Conservation (phyloP, 75 land plant species). For the Cryptomeria japonica region DNA sequence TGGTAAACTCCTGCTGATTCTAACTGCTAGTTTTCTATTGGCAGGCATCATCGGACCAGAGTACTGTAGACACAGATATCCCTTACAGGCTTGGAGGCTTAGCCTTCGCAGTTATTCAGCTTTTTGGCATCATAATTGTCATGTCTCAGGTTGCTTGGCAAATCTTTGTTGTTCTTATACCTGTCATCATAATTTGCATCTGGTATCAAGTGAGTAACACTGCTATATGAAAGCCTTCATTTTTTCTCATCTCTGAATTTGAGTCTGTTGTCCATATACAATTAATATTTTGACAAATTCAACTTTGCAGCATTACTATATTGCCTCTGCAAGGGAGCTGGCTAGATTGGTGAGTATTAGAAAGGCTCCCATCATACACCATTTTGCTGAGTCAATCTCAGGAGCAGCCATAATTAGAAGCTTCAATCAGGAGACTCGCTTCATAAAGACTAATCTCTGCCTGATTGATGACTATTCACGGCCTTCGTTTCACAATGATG, state of each 20-base stretch:
- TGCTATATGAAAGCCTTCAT: not conserved
- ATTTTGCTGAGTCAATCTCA: slow-evolving; percentile 65
- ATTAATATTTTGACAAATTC: not conserved
- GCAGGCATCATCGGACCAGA: slow-evolving; percentile 85
- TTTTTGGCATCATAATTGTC: slow-evolving; percentile 52
- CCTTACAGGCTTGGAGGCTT: slow-evolving; percentile 61
- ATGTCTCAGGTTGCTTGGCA: slow-evolving; percentile 77
- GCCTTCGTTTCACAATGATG: slow-evolving; percentile 50
- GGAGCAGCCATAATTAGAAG: slow-evolving; percentile 77
- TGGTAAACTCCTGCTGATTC: not conserved
- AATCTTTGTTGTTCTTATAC: slow-evolving; percentile 50
- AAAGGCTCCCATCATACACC: slow-evolving; percentile 80
- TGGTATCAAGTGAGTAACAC: slow-evolving; percentile 64
- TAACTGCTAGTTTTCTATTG: not conserved
- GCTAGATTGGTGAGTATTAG: slow-evolving; percentile 59
- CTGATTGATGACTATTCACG: slow-evolving; percentile 65
- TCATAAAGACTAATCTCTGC: slow-evolving; percentile 29
- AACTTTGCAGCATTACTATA: slow-evolving; percentile 68
- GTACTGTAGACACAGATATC: slow-evolving; percentile 63
- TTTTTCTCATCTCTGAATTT: not conserved
- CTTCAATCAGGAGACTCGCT: slow-evolving; percentile 68
- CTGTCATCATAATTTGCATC: slow-evolving; percentile 41
- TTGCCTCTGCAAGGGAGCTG: slow-evolving; percentile 75
- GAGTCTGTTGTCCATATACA: not conserved
- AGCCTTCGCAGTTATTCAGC: slow-evolving; percentile 52